These are phyloP conservation scores for Pseudonitzschia delicatissima DNA, from an alignment of 108 stramenopile genomes.

Conservation along the genomic window DNA sequence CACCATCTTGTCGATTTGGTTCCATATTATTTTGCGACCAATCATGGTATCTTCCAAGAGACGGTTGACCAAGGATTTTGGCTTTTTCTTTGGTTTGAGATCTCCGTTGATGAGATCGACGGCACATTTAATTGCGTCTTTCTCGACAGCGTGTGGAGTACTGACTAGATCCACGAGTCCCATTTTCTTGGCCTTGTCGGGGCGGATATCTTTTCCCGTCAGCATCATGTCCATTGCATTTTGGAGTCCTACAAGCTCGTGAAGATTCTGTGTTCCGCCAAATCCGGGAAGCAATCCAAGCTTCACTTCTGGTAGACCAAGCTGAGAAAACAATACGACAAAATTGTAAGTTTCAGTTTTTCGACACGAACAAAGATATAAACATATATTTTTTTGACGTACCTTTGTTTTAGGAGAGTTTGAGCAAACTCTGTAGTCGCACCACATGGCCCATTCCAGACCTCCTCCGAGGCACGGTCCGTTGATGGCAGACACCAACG, in stretches of 20 bases:
- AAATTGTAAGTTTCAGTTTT: background rate
- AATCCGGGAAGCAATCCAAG: constrained; percentile 97
- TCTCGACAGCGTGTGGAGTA: constrained; percentile 84
- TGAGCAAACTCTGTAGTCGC: constrained; percentile 96
- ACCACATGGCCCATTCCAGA: constrained; percentile 98
- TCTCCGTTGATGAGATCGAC: constrained; percentile 79
- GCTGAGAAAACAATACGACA: background rate
- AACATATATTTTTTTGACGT: background rate
- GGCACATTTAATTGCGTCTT: constrained; percentile 85
- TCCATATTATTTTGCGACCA: constrained; percentile 91
- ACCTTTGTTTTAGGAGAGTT: constrained; percentile 91
- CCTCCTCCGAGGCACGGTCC: constrained; percentile 98
- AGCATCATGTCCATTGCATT: constrained; percentile 97
- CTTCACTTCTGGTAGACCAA: constrained; percentile 96
- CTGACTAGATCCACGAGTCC: constrained; percentile 96
- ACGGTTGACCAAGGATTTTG: constrained; percentile 74
- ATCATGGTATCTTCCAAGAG: constrained; percentile 89
- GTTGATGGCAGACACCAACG: constrained; percentile 95
- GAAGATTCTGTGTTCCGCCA: constrained; percentile 97
- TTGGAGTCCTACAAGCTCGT: constrained; percentile 87
- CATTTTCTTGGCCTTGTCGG: constrained; percentile 97
- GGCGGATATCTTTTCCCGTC: constrained; percentile 93
- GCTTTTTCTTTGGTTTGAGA: constrained; percentile 85
- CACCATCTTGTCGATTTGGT: constrained; percentile 90
- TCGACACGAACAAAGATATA: background rate